A percentile compares a stretch with the other conserved stretches of the same genome.
Evolutionary conservation across 1,284 basidiomycete genomes (phyloP).

Genomic region (Fomitopsis pinicola): DNA sequence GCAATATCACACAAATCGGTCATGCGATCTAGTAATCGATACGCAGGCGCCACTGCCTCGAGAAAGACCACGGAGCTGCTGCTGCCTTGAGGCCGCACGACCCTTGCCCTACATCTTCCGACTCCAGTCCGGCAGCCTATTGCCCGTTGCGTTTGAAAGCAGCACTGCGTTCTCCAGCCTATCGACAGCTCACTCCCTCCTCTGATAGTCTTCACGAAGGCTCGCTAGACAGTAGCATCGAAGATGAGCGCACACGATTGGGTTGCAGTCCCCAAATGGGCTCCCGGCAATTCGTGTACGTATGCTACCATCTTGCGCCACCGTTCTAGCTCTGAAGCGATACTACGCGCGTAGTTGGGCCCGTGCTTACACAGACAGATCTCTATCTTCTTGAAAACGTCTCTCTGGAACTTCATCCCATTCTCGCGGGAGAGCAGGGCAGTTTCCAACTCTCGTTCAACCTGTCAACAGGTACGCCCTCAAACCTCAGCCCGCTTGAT

Average conservation of each 20-base stretch:
- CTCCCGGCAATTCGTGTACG: conserved; percentile 25
- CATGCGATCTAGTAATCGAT: conserved; percentile 1
- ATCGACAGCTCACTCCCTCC: not conserved
- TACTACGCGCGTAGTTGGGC: conserved; percentile 52
- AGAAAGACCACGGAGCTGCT: not conserved
- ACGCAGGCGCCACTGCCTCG: conserved; percentile 1
- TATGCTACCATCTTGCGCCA: not conserved
- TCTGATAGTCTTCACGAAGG: not conserved
- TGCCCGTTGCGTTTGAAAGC: not conserved
- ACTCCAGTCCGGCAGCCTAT: not conserved
- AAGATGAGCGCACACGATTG: not conserved
- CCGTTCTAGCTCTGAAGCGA: not conserved
- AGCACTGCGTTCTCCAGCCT: not conserved
- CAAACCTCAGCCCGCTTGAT: not conserved
- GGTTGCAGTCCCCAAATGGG: conserved; percentile 26
- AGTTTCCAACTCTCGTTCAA: conserved; percentile 70
- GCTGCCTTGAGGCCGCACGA: not conserved
- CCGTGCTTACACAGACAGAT: conserved; percentile 69
- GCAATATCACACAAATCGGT: not conserved
- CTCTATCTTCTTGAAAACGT: conserved; percentile 66
- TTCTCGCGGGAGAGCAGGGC: conserved; percentile 47
- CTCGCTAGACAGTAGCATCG: not conserved
- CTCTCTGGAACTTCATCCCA: conserved; percentile 62
- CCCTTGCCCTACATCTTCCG: not conserved
- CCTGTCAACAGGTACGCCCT: conserved; percentile 50